These are phyloP conservation scores for Colletotrichum tanaceti DNA, from an alignment of 2,329 filamentous ascomycete species.

Conservation along the genomic window DNA sequence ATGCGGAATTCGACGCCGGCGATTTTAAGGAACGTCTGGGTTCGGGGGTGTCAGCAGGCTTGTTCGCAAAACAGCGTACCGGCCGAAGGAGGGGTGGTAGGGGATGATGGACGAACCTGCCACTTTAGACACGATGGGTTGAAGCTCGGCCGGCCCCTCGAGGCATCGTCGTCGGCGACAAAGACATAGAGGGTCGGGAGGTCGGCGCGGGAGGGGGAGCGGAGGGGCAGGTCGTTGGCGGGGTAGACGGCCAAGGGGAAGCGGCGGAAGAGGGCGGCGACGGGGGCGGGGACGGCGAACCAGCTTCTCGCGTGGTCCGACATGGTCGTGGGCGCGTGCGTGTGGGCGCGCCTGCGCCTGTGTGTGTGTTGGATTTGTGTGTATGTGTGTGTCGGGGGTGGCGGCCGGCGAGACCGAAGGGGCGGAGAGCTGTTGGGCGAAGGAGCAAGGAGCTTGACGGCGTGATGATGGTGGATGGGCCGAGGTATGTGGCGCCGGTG, in stretches of 20 bases:
- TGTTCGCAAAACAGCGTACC: background rate
- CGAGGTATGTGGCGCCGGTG: slow-evolving; percentile 1
- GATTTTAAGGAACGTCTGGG: slow-evolving; percentile 84
- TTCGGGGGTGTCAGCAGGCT: slow-evolving; percentile 14
- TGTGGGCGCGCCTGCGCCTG: background rate
- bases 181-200: slow-evolving; percentile 80
- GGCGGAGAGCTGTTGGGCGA: background rate
- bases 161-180: slow-evolving; percentile 71
- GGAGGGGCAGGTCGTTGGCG: slow-evolving; percentile 78
- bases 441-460: slow-evolving; percentile 1
- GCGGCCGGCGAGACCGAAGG: slow-evolving; percentile 15
- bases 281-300: slow-evolving; percentile 75
- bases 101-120: slow-evolving; percentile 74
- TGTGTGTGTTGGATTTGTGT: slow-evolving; percentile 16
- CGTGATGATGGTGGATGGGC: background rate
- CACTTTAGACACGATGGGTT: slow-evolving; percentile 96
- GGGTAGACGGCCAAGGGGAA: slow-evolving; percentile 84
- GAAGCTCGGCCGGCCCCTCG: slow-evolving; percentile 76
- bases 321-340: slow-evolving; percentile 20
- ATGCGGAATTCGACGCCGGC: slow-evolving; percentile 74
- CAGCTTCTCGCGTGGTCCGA: slow-evolving; percentile 47
- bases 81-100: slow-evolving; percentile 25
- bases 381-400: slow-evolving; percentile 8
- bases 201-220: slow-evolving; percentile 58
- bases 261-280: slow-evolving; percentile 84